phyloP scores from a whole-genome alignment of 805 yeast genomes.

The Lipomyces mesembrius region DNA sequence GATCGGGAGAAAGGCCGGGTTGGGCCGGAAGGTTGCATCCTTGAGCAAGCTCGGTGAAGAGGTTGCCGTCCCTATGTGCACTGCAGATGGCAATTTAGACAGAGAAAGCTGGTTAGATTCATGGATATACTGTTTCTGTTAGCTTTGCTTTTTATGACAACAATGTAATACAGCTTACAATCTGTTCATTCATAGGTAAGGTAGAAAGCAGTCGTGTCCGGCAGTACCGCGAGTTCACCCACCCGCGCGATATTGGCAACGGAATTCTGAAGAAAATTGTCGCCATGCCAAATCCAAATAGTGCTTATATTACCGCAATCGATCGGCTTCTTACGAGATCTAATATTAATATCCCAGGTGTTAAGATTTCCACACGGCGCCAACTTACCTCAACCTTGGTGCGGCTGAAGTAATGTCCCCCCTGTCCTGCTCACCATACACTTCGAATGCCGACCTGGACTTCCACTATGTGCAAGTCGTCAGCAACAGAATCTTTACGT shows the following conservation, averaged over 20 bases:
- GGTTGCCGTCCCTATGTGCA: constrained; percentile 18
- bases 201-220: neutral
- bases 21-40: constrained; percentile 19
- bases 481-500: no score
- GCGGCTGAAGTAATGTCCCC: no score
- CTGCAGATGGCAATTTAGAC: constrained; percentile 22
- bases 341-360: neutral
- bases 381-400: no score
- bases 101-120: constrained; percentile 15
- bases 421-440: no score
- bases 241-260: neutral
- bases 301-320: neutral
- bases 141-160: neutral
- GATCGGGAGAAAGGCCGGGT: constrained; percentile 24
- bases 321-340: neutral
- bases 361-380: no score
- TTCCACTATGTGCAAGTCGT: no score
- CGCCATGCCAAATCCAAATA: neutral
- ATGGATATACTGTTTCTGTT: neutral
- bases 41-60: neutral
- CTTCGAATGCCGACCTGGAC: no score
- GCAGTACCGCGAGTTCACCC: neutral
- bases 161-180: neutral
- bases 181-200: neutral
- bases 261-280: neutral